Conservation (phyloP, 208 protist species). For the Porcisia deanei region DNA sequence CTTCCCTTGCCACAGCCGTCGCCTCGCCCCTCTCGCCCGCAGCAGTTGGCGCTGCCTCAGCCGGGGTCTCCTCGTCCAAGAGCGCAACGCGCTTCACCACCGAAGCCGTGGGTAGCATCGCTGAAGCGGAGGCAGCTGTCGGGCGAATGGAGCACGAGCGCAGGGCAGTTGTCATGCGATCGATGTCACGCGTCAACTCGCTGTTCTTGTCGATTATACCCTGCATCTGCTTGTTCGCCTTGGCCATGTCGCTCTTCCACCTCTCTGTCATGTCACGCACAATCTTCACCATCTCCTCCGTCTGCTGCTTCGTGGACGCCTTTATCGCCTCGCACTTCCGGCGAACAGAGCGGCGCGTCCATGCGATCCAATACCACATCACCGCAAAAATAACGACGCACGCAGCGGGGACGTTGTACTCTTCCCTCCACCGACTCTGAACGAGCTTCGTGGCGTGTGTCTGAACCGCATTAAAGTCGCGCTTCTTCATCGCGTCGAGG, state of each 20-base stretch:
- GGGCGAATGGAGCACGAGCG: slow-evolving; percentile 64
- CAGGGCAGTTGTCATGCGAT: slow-evolving; percentile 78
- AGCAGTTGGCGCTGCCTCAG: background rate
- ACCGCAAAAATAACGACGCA: slow-evolving; percentile 56
- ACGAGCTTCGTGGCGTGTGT: slow-evolving; percentile 62
- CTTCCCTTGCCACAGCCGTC: background rate
- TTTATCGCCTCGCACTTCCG: slow-evolving; percentile 54
- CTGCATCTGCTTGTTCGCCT: slow-evolving; percentile 69
- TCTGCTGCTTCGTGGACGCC: slow-evolving; percentile 52
- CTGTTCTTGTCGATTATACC: slow-evolving; percentile 85
- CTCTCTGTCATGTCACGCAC: slow-evolving; percentile 52
- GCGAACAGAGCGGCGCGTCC: slow-evolving; percentile 56
- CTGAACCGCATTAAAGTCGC: slow-evolving; percentile 67
- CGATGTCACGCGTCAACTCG: slow-evolving; percentile 74
- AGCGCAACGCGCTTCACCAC: background rate
- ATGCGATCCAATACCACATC: slow-evolving; percentile 76
- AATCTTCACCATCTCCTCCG: slow-evolving; percentile 57
- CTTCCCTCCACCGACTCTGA: slow-evolving; percentile 67
- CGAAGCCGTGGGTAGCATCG: background rate
- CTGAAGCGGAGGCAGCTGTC: slow-evolving; percentile 11
- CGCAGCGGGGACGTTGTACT: slow-evolving; percentile 65
- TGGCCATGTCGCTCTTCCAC: slow-evolving; percentile 62
- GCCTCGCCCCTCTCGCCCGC: background rate
- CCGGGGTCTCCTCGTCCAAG: background rate
- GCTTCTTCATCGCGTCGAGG: slow-evolving; percentile 55